Percentiles rank a stretch among this genome's conserved stretches.
Evolutionary conservation across 2,329 filamentous ascomycete genomes (phyloP).

Genomic region (Lecanicillium sp.): DNA sequence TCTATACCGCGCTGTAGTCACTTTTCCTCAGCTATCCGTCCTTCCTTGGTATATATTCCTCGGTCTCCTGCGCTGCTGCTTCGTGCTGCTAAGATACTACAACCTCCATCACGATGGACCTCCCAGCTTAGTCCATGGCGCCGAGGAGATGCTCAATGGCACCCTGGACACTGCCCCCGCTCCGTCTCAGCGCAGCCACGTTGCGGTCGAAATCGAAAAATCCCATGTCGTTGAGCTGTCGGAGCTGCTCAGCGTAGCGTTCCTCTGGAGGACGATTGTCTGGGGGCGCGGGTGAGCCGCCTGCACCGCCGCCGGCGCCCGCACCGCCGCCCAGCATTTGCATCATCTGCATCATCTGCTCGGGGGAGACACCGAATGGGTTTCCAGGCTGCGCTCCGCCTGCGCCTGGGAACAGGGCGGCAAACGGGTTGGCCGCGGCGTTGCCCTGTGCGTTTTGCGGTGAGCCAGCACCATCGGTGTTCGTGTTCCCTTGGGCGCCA

Average conservation of each 20-base stretch:
- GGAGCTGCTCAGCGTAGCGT: conserved; percentile 79
- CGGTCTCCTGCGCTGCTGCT: too few species aligned
- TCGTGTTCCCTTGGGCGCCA: conserved; percentile 2
- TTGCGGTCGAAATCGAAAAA: conserved; percentile 97
- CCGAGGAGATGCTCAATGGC: conserved; percentile 69
- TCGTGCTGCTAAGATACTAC: too few species aligned
- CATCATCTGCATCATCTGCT: conserved; percentile 47
- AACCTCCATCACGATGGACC: too few species aligned
- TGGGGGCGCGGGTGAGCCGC: conserved; percentile 45
- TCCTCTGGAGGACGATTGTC: conserved; percentile 92
- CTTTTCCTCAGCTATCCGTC: too few species aligned
- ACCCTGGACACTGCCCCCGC: conserved; percentile 89
- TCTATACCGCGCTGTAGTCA: too few species aligned
- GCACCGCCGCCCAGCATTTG: conserved; percentile 28
- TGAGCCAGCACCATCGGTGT: conserved; percentile 13
- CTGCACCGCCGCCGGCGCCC: conserved; percentile 21
- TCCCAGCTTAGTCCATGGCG: conserved; percentile 14
- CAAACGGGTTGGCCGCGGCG: conserved; percentile 57
- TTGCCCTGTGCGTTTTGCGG: conserved; percentile 22
- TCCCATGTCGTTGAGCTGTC: conserved; percentile 97
- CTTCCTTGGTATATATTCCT: too few species aligned
- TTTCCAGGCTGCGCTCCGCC: conserved; percentile 18
- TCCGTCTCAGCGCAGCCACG: conserved; percentile 76
- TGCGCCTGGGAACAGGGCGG: conserved; percentile 47
- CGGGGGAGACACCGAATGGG: conserved; percentile 43